Percentiles rank a stretch among this genome's conserved stretches.
Conservation (phyloP, 352 stramenopile genomes). For the Pythium brachiatum region DNA sequence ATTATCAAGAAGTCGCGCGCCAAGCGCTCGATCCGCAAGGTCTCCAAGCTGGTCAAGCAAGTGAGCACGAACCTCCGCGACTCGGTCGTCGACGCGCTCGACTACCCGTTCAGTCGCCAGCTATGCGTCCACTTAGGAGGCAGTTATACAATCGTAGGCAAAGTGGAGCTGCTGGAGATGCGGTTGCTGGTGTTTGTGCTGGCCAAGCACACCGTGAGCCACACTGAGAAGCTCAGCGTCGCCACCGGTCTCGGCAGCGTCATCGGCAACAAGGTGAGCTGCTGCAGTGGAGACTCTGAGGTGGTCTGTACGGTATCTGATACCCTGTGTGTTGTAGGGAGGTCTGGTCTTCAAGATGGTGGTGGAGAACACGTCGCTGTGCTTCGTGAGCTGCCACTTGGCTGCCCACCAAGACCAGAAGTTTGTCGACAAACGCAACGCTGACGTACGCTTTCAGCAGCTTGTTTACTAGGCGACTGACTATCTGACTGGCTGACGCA, state of each 20-base stretch:
- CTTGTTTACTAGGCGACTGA: too few relatives aligned
- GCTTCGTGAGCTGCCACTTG: conserved; percentile 86
- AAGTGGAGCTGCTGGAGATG: conserved; percentile 84
- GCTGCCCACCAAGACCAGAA: conserved; percentile 84
- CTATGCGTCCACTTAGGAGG: conserved; percentile 61
- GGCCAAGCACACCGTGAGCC: conserved; percentile 46
- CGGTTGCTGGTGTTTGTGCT: conserved; percentile 73
- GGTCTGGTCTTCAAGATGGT: conserved; percentile 75
- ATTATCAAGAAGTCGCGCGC: conserved; percentile 61
- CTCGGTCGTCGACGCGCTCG: conserved; percentile 48
- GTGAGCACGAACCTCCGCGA: conserved; percentile 67
- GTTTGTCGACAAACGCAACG: conserved; percentile 84
- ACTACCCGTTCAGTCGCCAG: conserved; percentile 70
- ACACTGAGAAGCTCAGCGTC: conserved; percentile 69
- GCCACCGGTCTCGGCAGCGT: conserved; percentile 76
- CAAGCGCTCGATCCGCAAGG: conserved; percentile 71
- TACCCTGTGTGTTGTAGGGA: conserved; percentile 32
- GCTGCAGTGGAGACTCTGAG: background rate
- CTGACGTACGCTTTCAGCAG: conserved; percentile 44
- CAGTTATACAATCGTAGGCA: conserved; percentile 52
- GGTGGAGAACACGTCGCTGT: conserved; percentile 76
- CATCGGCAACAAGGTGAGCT: conserved; percentile 74
- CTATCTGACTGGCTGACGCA: background rate
- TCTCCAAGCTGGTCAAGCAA: conserved; percentile 58
- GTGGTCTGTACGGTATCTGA: too few relatives aligned